Evolutionary conservation across 257 asterid genomes (phyloP), one percentile per base, ranked within the genome.

Genomic region (Hygrophila difformis): DNA sequence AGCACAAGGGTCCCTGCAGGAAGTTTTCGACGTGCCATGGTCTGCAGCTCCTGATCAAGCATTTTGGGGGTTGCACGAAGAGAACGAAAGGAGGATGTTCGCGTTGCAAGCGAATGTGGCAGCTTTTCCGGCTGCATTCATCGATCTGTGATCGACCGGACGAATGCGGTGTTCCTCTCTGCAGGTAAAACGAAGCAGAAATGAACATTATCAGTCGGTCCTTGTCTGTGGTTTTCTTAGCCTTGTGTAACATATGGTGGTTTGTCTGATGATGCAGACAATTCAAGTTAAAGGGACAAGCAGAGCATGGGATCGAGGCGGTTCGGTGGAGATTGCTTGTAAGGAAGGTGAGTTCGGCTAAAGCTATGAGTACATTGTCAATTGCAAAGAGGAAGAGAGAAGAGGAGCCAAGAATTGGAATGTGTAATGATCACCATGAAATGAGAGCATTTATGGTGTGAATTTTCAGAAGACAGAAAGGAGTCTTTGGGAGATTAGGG

Each of bases 41-140:
- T 3, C 60, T 88, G 34, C 95, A 88, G 69, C 87, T 78, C 60
- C 66, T 82, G 50, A 74, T 88, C 19, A 71, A 61, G 61, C 97
- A 88, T 60, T 88, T 84, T 5, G 94, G 93, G 38, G 49, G 62
- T 21, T 88, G 97, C 39, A 69, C 73, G 77, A 81, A 68, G 56
- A 76, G 76, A 68, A 86, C 74, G 0, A 81, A 81, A 7, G 95
- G 95, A 10, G 89, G 93, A 10, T 88, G 97, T 44, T 39, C 57
- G 17, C 69, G 81, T 21, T 88, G 95, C 62, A 78, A 71, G 18
- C 55, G 95, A 36, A 88, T 88, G 97, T 84, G 95, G 97, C 97
- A 88, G 67, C 88, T 88, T 22, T 72, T 88, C 36, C 50, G 70
- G 50, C 34, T 88, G 51, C 97, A 88, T 44, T 77, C 97, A 3